Evolutionary conservation across 495 filamentous ascomycete genomes (phyloP).

Genomic region (Neurospora cerealis): DNA sequence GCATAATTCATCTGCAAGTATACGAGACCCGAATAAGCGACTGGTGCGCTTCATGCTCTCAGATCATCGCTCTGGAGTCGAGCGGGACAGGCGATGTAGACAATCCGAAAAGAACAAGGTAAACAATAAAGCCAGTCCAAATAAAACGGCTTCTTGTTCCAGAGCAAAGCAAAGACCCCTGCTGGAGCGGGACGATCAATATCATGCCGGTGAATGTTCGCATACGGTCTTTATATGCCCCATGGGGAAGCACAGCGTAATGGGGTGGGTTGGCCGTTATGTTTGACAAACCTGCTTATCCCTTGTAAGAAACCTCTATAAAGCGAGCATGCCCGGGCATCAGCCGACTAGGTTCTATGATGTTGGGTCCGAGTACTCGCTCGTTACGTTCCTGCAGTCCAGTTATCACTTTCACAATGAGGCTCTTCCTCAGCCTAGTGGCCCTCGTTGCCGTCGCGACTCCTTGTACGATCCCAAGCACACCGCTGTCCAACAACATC

Average conservation of each 20-base stretch:
- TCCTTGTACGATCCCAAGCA: conserved; percentile 29
- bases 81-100: background rate
- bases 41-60: background rate
- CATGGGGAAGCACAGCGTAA: background rate
- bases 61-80: background rate
- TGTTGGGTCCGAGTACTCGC: background rate
- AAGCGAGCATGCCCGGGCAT: background rate
- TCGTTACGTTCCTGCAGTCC: background rate
- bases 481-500: conserved; percentile 28
- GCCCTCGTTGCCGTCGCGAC: conserved; percentile 20
- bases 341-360: background rate
- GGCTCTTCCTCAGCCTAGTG: background rate
- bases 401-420: background rate
- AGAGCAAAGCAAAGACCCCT: background rate
- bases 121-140: background rate
- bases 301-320: background rate
- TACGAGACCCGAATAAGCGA: background rate
- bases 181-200: background rate
- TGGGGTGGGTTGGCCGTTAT: background rate
- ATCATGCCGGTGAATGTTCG: background rate
- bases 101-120: background rate
- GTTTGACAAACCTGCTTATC: background rate
- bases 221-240: background rate
- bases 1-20: background rate
- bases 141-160: background rate